Evolutionary conservation across 441 rosid species (phyloP), one percentile per base, ranked within the genome.

Genomic region (Sinapis alba): DNA sequence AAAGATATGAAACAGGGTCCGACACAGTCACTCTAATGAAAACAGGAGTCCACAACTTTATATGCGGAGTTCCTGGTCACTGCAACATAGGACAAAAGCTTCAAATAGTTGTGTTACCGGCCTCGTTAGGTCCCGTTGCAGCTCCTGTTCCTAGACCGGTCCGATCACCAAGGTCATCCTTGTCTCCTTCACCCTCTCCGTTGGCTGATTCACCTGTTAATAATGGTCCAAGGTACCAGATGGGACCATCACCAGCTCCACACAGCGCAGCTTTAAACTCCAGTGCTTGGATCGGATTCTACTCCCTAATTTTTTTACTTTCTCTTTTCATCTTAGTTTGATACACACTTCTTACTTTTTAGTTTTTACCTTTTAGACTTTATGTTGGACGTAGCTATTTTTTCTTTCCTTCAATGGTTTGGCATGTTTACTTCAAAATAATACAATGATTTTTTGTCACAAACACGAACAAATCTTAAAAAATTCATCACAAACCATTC

Each of bases 21-120:
- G 78, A 67, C 27, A 50, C 23, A 13, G 18, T 68, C 28, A 32
- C 2, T 50, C 56, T 75, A 24, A 23, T 68, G 11, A 74, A 68
- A 60, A 38, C 67, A 3, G 72, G 78, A 11, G 8, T 47, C 56
- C 30, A 60, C 12, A 1, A 47, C 62, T 74, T 74, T 36, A 74
- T 74, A 67, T 67, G 78, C 0, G 73, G 78, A 47, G 5, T 11
- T 59, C 73, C 73, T 45, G 20, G 53, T 47, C 73, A 74, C 28
- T 74, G 78, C 7, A 16, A 16, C 28, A 6, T 60, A 1, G 78
- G 73, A 21, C 78, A 74, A 26, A 74, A 67, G 73, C 30, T 74
- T 26, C 57, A 47, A n/a, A 59, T 74, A 13, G 19, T 67, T 0
- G 78, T 67, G 38, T 19, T 58, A 21, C 78, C 78, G 0, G 54